Base-by-base conservation (phyloP, 345 rosid genomes). In the Syzygium jambos region DNA sequence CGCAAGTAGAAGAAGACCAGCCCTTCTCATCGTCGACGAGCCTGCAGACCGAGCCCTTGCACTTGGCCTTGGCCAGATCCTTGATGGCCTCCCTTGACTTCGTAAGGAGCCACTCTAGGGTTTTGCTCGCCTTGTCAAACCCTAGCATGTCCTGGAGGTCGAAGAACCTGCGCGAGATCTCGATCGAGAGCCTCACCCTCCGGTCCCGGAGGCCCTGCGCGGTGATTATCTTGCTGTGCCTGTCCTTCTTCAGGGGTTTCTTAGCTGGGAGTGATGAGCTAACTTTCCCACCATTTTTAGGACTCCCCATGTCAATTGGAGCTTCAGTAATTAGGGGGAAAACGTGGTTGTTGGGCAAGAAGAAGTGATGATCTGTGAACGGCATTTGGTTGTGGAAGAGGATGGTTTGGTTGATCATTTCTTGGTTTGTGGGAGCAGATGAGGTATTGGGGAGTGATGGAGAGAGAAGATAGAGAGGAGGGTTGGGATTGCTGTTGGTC, bases 141-240 rank as follows among this genome's bases (percentile, higher is more conserved):
- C 99, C 96, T 91, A 96, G 89, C 95, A 90, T 90, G 89, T 96
- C 99, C 85, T 96, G 99, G 49, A 96, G 98, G 90, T 93, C 96
- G 53, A 96, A 96, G 93, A 96, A 96, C 87, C 93, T 91, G 38
- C 97, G 93, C 80, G 99, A 90, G 63, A 93, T 89, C 13, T 90
- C 95, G 53, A 96, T 92, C 57, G 99, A 96, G 78, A 96, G 93
- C 88, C 99, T 93, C 54, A 96, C 98, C 85, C 99, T 94, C 88
- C 99, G 91, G 88, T 96, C 98, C 88, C 99, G 90, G 9, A 95
- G 88, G 9, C 99, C 99, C 90, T 92, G 92, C 27, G 98, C 96
- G 2, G 99, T 96, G 88, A 56, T 87, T 87, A 96, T 95, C 93
- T 96, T 96, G 90, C 96, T 95, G 78, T 94, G 96, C 63, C 97